These are phyloP conservation scores for Kazachstania bromeliacearum DNA, from an alignment of 805 yeast species.

Conservation along the genomic window DNA sequence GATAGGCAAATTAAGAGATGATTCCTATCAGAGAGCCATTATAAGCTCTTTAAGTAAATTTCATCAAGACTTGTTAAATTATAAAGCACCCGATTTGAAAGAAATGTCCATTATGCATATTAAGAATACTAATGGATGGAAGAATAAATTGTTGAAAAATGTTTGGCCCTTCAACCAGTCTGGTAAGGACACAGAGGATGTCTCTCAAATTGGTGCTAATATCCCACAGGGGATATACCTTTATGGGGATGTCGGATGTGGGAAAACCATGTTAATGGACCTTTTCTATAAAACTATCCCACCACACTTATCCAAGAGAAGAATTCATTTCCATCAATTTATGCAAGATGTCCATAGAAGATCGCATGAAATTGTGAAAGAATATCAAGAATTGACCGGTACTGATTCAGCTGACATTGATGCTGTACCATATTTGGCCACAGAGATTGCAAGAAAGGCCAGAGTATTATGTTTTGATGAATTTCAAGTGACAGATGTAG, in stretches of 20 bases:
- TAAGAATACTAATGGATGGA: neutral
- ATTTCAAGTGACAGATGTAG: slow-evolving; percentile 96
- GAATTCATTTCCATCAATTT: slow-evolving; percentile 93
- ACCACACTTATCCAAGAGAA: slow-evolving; percentile 56
- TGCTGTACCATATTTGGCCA: slow-evolving; percentile 74
- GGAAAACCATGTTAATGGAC: slow-evolving; percentile 97
- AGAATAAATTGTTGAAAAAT: neutral
- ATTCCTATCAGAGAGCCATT: slow-evolving; percentile 70
- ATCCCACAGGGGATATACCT: slow-evolving; percentile 81
- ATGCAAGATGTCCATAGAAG: slow-evolving; percentile 91
- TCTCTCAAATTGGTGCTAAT: slow-evolving; percentile 19
- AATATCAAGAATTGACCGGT: slow-evolving; percentile 32
- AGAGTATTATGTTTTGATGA: slow-evolving; percentile 91
- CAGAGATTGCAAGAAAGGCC: slow-evolving; percentile 66
- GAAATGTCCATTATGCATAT: slow-evolving; percentile 30
- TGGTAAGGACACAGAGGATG: slow-evolving; percentile 6
- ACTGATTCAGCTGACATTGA: slow-evolving; percentile 43
- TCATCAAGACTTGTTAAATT: slow-evolving; percentile 43
- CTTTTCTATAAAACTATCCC: slow-evolving; percentile 83
- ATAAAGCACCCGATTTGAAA: slow-evolving; percentile 53
- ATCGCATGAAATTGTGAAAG: slow-evolving; percentile 59
- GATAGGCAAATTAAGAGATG: slow-evolving; percentile 52
- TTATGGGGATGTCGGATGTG: slow-evolving; percentile 97
- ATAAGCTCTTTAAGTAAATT: slow-evolving; percentile 52
- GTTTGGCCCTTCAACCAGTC: neutral